These are phyloP conservation scores for Fusarium nematophilum DNA, from an alignment of 2,329 filamentous ascomycete genomes.

Conservation along the genomic window DNA sequence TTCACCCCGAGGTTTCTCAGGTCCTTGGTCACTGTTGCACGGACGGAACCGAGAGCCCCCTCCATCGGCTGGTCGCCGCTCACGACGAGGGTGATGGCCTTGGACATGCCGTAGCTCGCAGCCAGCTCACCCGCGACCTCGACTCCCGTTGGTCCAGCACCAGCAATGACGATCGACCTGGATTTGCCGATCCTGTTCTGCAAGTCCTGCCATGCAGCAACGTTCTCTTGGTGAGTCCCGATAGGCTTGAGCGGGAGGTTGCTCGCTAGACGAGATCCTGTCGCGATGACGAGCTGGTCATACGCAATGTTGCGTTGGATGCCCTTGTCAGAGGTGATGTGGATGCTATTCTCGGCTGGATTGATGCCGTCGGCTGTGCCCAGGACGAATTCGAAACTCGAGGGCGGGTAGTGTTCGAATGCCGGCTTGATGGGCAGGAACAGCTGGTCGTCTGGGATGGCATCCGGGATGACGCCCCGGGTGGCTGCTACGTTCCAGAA, in stretches of 20 bases:
- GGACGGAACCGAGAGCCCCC: slow-evolving; percentile 45
- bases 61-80: slow-evolving; percentile 36
- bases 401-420: slow-evolving; percentile 58
- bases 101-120: slow-evolving; percentile 44
- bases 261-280: slow-evolving; percentile 59
- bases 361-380: slow-evolving; percentile 56
- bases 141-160: slow-evolving; percentile 52
- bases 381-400: slow-evolving; percentile 61
- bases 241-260: slow-evolving; percentile 60
- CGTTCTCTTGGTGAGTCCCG: slow-evolving; percentile 57
- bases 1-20: slow-evolving; percentile 43
- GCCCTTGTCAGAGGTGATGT: slow-evolving; percentile 48
- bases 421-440: slow-evolving; percentile 58
- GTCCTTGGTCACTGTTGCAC: slow-evolving; percentile 40
- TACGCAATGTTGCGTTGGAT: slow-evolving; percentile 53
- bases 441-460: slow-evolving; percentile 59
- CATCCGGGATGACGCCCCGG: slow-evolving; percentile 63
- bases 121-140: slow-evolving; percentile 53
- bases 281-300: slow-evolving; percentile 65
- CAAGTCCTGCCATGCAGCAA: slow-evolving; percentile 49
- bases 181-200: slow-evolving; percentile 37
- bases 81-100: slow-evolving; percentile 43
- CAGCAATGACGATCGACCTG: slow-evolving; percentile 52
- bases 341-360: slow-evolving; percentile 50
- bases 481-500: slow-evolving; percentile 68